Evolutionary conservation across 768 basidiomycete genomes (phyloP).

Genomic region (Arthromyces matolae): DNA sequence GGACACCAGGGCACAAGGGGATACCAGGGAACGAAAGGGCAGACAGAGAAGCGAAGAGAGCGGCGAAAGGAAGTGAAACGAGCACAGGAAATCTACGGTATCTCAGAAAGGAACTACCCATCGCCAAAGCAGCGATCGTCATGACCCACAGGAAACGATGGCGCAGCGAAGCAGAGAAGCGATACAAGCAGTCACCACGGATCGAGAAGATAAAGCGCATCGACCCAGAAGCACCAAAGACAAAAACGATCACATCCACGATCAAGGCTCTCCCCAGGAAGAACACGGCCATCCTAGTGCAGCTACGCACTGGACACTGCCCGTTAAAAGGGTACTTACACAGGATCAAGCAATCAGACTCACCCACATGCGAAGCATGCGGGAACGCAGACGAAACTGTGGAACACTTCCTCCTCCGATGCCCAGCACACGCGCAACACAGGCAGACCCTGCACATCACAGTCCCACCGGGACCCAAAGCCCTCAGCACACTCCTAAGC

Average conservation of each 20-base stretch:
- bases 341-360: conserved; percentile 20
- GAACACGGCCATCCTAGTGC: conserved; percentile 22
- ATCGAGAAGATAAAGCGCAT: background rate
- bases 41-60: background rate
- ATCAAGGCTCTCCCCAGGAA: conserved; percentile 6
- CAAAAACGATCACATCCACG: conserved; percentile 9
- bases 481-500: background rate
- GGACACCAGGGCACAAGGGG: background rate
- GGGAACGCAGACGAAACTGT: conserved; percentile 21
- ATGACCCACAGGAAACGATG: background rate
- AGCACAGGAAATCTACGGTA: background rate
- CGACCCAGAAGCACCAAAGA: conserved; percentile 14
- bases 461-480: background rate
- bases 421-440: conserved; percentile 17
- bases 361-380: conserved; percentile 26
- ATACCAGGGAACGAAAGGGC: background rate
- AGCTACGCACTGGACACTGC: conserved; percentile 32
- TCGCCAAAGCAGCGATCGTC: background rate
- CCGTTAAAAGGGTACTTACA: conserved; percentile 28
- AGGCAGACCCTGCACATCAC: background rate
- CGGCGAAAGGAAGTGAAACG: background rate
- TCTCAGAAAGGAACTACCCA: background rate
- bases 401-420: conserved; percentile 26
- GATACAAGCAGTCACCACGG: background rate
- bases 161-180: background rate